Base-by-base conservation (phyloP, 1,139 yeast genomes). In the Schizosaccharomyces versatilis region DNA sequence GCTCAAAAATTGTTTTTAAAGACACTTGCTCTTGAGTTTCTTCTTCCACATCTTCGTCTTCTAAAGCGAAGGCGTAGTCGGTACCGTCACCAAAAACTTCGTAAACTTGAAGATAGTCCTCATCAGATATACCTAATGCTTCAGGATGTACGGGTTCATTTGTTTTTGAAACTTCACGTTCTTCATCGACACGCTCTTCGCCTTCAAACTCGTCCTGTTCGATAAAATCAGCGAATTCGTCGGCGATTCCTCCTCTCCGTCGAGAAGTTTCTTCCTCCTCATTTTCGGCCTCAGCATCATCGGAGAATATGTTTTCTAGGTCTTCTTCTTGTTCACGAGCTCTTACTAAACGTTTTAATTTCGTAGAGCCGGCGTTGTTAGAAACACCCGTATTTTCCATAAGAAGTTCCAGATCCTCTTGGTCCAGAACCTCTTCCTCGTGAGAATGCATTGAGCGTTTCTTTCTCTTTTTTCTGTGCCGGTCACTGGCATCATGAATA, bases 1-100 rank as follows among this genome's bases (percentile, higher is more conserved):
- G 88, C 70, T 93, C 99, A 64, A 90, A 90, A 42, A 90, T 94
- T 64, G 90, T 95, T 62, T 83, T 82, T 61, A 90, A 73, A 59
- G 75, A 39, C 74, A 70, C 48, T 73, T 75, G 9, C 75, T 77
- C 41, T 68, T 70, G 19, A 19, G 40, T 14, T 6, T 69, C 74
- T n/a, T 59, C 61, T 14, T 64, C 64, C 36, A 65, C 67, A 7
- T 69, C 72, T 36, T 66, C 70, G 40, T 69, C 68, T 63, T 85
- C 96, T 58, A 93, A 73, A 1, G 98, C 98, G 97, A 97, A 90
- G 59, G 85, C 96, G 67, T 90, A 90, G 66, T 88, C 97, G 59
- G 81, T 90, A 52, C 98, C 99, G 66, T 86, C 93, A 59, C 99
- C 99, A 65, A 90, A 90, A 8, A 90, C 88, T 67, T 90, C 98